Percentiles rank a stretch among this genome's conserved stretches.
Conservation (phyloP, 164 flowering plant species). For the Annona squamosa region DNA sequence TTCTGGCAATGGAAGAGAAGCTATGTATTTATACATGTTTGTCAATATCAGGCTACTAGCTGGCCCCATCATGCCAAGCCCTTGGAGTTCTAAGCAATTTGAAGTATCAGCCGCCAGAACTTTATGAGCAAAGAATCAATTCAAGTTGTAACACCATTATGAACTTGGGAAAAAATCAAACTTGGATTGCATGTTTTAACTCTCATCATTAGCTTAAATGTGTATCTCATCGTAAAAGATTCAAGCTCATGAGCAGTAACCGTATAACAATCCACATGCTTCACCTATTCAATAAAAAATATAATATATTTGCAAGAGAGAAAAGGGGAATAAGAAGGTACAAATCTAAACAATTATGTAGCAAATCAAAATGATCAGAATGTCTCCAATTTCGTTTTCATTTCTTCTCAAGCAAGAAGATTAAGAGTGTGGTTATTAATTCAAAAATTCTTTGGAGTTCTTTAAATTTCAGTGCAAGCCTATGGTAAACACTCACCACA, state of each 20-base stretch:
- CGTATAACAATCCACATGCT: constrained; percentile 75
- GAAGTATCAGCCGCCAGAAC: no score
- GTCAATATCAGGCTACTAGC: no score
- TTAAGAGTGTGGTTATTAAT: not conserved
- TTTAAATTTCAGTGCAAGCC: not conserved
- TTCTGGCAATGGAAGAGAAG: no score
- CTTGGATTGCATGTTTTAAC: no score
- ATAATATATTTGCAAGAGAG: constrained; percentile 1
- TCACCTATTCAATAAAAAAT: constrained; percentile 47
- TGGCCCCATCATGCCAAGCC: no score
- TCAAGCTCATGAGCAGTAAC: constrained; percentile 68
- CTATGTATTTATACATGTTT: no score
- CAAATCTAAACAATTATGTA: not conserved
- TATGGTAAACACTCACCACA: constrained; percentile 50
- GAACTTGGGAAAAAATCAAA: no score
- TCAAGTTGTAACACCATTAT: no score
- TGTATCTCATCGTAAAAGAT: constrained; percentile 60
- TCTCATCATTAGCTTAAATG: constrained; percentile 20
- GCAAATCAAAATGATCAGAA: not conserved
- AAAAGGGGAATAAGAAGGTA: not conserved
- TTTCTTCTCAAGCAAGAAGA: not conserved
- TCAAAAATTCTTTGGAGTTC: not conserved
- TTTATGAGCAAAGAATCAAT: no score
- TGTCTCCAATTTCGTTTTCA: not conserved
- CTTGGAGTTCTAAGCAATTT: no score